Evolutionary conservation across 192 early-diverging fungal species (phyloP).

Genomic region (Piromyces sp.): DNA sequence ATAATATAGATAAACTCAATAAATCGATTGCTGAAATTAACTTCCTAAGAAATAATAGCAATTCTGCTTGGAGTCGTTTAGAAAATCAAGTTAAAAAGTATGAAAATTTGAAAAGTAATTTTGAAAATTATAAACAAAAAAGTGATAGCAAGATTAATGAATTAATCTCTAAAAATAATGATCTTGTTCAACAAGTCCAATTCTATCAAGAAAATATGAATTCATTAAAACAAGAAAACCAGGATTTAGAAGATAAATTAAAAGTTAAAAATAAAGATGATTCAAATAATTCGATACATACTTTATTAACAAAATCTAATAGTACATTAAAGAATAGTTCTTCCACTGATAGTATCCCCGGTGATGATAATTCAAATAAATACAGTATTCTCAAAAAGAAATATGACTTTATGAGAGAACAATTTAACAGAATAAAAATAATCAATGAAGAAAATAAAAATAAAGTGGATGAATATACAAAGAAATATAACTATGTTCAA

Average conservation of each 20-base stretch:
- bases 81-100: background rate
- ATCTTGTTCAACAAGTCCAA: background rate
- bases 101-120: background rate
- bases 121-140: background rate
- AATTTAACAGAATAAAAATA: background rate
- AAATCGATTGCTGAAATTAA: background rate
- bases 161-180: background rate
- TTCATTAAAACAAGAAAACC: background rate
- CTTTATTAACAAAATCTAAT: background rate
- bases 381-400: background rate
- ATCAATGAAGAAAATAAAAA: background rate
- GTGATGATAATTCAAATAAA: background rate
- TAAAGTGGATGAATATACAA: background rate
- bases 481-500: background rate
- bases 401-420: background rate
- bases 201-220: background rate
- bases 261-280: background rate
- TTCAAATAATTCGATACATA: no score
- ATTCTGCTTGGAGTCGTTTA: background rate
- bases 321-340: background rate
- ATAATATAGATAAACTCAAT: background rate
- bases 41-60: background rate
- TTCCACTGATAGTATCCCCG: background rate
- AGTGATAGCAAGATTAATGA: background rate
- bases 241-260: background rate